Evolutionary conservation across 768 basidiomycete genomes (phyloP), one percentile per base, ranked within the genome.

Genomic region (Lentinula guzmanii): DNA sequence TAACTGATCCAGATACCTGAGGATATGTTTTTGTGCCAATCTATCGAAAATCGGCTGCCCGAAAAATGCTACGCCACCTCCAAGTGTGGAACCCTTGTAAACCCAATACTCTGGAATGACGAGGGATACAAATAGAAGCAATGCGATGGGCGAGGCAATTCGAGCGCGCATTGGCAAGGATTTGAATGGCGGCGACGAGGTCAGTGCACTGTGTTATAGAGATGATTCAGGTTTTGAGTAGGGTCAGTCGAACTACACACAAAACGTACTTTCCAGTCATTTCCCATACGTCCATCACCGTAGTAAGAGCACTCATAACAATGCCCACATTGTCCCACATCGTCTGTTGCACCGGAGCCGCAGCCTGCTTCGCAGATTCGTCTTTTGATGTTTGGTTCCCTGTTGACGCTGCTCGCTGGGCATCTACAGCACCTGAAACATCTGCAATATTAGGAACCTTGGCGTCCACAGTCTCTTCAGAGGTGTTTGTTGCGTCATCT

Each of bases 1-100:
- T 11, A 65, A 63, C 21, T 62, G 63, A 55, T 73, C 72, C 42
- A 80, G 69, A 67, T 69, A 69, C 31, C 66, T 62, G 6, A 69
- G 53, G 8, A 68, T 63, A 5, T 54, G 34, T 39, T 54, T 54
- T 10, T 54, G 53, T 4, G 34, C 11, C 18, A 54, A 24, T 54
- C 66, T 66, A 13, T 66, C 62, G 31, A 77, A 71, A 21, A 77
- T 48, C 5, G 79, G 79, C 56, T 76, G 73, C 10, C 75, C 75
- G 62, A 80, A 80, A 65, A 80, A 71, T 16, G 65, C 64, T 63
- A 77, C 66, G 4, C 79, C 79, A 58, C 72, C 28, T 18, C 66
- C 61, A 58, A 75, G 68, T 2, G 71, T 72, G 8, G 64, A 56
- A 8, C 67, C 70, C 21, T 72, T 69, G 31, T 72, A 67, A 45